Base-by-base conservation (phyloP, 352 stramenopile genomes). In the Phytophthora fragariaefolia region DNA sequence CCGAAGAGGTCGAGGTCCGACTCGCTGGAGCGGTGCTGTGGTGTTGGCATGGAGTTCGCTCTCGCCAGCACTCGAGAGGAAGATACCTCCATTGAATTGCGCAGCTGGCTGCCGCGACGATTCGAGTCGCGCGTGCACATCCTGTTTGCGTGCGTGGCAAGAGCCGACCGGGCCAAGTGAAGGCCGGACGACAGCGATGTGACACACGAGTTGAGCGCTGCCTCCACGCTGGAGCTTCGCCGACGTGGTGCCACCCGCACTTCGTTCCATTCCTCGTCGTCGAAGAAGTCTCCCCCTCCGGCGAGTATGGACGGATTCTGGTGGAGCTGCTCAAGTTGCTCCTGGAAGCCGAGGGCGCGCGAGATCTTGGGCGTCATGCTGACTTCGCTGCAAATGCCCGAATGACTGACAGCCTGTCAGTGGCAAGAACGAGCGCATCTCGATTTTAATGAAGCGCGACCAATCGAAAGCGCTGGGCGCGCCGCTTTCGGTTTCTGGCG, bases 211-310 rank as follows among this genome's bases (percentile, higher is more conserved):
- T 20, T 58, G 6, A 69, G 22, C 27, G 53, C 20, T 7, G 30
- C 18, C 28, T 64, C 61, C 5, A 64, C 46, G 20, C 61, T 69
- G 15, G 54, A 58, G 34, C 45, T 54, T 57, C 61, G 53, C 30
- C 26, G 43, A 15, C 61, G 53, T 2, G 26, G 53, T 10, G 53
- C 53, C 18, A 40, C 46, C 13, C 53, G 24, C 18, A 17, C 34
- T n/a, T 46, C 53, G 8, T 64, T 46, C 61, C 61, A 69, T 36
- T 69, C 61, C 3, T 58, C 61, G 20, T 69, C 53, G 27, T 69
- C 53, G 8, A 58, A 32, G 12, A 58, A 46, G 10, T 58, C 43
- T 54, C 54, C 59, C 13, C 20, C 49, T 15, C 49, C 56, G 5
- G 36, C 18, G 6, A 69, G n/a, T 36, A 69, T 64, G 3, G 61